Percentiles rank a stretch among this genome's conserved stretches.
Conservation (phyloP, 2,329 filamentous ascomycete genomes). For the Neonectria magnoliae region DNA sequence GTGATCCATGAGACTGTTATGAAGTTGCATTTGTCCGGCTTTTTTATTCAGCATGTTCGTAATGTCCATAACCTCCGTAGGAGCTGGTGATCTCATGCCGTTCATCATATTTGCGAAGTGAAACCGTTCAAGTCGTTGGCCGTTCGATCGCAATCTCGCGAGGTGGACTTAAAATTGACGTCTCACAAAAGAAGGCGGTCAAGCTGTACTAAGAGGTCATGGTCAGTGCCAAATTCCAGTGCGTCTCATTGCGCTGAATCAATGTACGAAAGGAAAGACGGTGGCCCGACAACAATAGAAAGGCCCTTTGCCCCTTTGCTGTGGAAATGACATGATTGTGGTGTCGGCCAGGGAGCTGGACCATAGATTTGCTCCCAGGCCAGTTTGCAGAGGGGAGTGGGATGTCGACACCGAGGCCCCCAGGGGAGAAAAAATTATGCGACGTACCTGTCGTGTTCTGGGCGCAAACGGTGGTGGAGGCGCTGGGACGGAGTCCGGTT, state of each 20-base stretch:
- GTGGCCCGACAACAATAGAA: not conserved
- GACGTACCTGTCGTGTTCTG: slow-evolving; percentile 15
- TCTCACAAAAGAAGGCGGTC: slow-evolving; percentile 40
- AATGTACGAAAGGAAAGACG: slow-evolving; percentile 6
- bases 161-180: slow-evolving; percentile 36
- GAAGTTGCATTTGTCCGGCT: slow-evolving; percentile 50
- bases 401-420: not conserved
- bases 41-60: slow-evolving; percentile 64
- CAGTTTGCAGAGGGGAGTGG: not conserved
- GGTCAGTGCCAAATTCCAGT: slow-evolving; percentile 31
- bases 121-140: slow-evolving; percentile 26
- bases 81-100: slow-evolving; percentile 56
- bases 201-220: slow-evolving; percentile 34
- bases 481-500: slow-evolving; percentile 24
- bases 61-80: slow-evolving; percentile 63
- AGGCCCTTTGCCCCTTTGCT: slow-evolving; percentile 13
- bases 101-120: slow-evolving; percentile 42
- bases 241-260: slow-evolving; percentile 6
- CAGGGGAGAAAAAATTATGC: not conserved
- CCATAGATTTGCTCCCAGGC: not conserved
- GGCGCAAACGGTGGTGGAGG: not conserved
- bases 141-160: slow-evolving; percentile 33
- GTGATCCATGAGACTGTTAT: slow-evolving; percentile 46
- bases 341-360: not conserved
- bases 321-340: slow-evolving; percentile 6